phyloP scores from a whole-genome alignment of 371 early-diverging fungal genomes.

The Capillidium rhysosporum region DNA sequence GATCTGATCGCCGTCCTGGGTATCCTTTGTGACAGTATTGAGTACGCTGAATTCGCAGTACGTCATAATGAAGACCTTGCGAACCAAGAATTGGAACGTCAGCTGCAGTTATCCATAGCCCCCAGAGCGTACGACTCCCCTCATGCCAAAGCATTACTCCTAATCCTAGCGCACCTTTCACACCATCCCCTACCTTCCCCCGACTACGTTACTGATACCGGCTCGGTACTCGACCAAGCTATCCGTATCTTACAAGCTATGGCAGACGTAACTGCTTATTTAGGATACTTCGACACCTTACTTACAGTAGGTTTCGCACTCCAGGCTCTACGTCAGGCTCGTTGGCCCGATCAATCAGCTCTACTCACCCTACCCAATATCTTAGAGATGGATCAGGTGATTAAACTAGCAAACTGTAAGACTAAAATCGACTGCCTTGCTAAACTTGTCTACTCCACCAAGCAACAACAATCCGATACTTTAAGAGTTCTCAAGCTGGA shows the following conservation, averaged over 20 bases:
- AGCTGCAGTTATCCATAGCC: conserved; percentile 28
- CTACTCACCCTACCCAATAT: conserved; percentile 47
- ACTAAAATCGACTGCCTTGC: conserved; percentile 14
- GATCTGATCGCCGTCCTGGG: conserved; percentile 35
- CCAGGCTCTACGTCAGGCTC: conserved; percentile 79
- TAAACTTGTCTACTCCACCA: conserved; percentile 10
- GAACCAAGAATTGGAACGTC: conserved; percentile 50
- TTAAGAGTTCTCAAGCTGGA: background rate
- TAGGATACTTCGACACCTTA: conserved; percentile 35
- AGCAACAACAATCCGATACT: background rate
- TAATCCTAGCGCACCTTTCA: conserved; percentile 71
- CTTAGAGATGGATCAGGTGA: conserved; percentile 12
- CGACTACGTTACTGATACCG: conserved; percentile 81
- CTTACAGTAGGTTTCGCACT: conserved; percentile 51
- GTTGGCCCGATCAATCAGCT: conserved; percentile 51
- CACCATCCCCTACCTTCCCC: conserved; percentile 46
- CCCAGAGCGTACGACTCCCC: conserved; percentile 47
- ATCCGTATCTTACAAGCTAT: conserved; percentile 81
- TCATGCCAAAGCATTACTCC: conserved; percentile 70
- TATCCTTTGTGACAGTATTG: conserved; percentile 54
- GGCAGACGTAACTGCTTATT: conserved; percentile 65
- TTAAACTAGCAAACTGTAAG: background rate
- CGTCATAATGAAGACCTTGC: conserved; percentile 79
- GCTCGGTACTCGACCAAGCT: conserved; percentile 78
- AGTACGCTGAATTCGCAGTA: conserved; percentile 77